A percentile compares a stretch with the other conserved stretches of the same genome.
Evolutionary conservation across 176 grass and related monocot genomes (phyloP).

Genomic region (Aegilops bicornis): DNA sequence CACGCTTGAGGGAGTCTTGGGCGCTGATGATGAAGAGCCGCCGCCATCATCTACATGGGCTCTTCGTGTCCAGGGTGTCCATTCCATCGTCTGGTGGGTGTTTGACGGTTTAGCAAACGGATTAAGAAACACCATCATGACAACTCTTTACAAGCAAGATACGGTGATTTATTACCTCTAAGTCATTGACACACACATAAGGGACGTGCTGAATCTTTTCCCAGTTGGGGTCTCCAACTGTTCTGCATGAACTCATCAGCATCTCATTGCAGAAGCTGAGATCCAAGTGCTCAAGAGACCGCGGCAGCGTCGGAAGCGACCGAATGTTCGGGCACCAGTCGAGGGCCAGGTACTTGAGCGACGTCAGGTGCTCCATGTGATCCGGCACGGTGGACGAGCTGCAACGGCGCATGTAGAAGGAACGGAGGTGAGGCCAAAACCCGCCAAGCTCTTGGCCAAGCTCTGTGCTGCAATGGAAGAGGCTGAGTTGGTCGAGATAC

Average conservation of each 20-base stretch:
- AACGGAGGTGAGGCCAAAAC: background rate
- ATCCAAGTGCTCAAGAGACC: accelerated
- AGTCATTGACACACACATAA: too few relatives aligned
- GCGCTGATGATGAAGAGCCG: too few relatives aligned
- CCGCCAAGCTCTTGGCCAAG: background rate
- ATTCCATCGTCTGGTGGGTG: too few relatives aligned
- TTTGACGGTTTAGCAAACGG: background rate
- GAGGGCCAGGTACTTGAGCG: background rate
- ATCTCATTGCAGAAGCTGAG: background rate
- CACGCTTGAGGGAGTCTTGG: too few relatives aligned
- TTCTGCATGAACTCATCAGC: background rate
- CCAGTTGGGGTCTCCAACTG: background rate
- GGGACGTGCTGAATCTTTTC: background rate
- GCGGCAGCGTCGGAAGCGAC: background rate
- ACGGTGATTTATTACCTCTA: background rate
- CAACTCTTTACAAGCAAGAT: background rate
- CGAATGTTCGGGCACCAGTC: background rate
- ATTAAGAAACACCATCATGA: background rate
- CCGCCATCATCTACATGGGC: too few relatives aligned
- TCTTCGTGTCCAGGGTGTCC: too few relatives aligned
- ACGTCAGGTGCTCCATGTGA: background rate
- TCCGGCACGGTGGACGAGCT: background rate
- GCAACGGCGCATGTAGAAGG: accelerated
- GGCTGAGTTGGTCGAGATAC: background rate
- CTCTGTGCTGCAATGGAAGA: accelerated